Evolutionary conservation across 106 monocot species (phyloP), one percentile per base, ranked within the genome.

Genomic region (Narthecium ossifragum): DNA sequence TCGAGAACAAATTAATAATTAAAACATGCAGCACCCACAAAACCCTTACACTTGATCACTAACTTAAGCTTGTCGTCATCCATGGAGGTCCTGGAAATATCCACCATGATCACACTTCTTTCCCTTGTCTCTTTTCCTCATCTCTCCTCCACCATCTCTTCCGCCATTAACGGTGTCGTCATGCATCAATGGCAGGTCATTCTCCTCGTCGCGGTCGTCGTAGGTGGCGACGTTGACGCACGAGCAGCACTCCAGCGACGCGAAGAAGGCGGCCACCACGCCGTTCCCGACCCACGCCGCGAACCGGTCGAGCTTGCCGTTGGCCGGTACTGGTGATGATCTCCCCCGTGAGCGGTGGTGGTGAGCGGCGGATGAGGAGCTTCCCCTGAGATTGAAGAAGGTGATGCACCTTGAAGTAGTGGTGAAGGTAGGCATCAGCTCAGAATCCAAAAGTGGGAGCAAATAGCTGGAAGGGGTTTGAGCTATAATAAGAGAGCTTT

Each of bases 181-280:
- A 32, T 31, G 28, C 1, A 55, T 55, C 54, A 55, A 10, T 0
- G 54, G 54, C 11, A 55, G 1, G 11, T 55, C 54, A 2, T 32
- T 29, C 13, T 4, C 14, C 27, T 55, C 54, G 3, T 55, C 58
- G 12, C 6, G 5, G 21, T 36, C 58, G 8, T 59, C 58, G 21
- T 34, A 17, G 14, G 58, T 59, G 18, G 21, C 21, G 3, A 59
- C 13, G 11, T 36, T 59, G 36, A 59, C 22, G 34, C 58, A 59
- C 7, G 58, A 59, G 21, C 58, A 59, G 18, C 38, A n/a, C 34
- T 59, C 58, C 23, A 59, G 25, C 1, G 58, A 59, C 21, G 37
- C 58, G 14, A 59, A 59, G 18, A 59, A 59, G 34, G 20, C 58
- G 0, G 38, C 34, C 8, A 21, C 58, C 34, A 59, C 34, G 10